Percentiles rank a stretch among this genome's conserved stretches.
Conservation (phyloP, 148 eudicot genomes). For the Diospyros kaki region DNA sequence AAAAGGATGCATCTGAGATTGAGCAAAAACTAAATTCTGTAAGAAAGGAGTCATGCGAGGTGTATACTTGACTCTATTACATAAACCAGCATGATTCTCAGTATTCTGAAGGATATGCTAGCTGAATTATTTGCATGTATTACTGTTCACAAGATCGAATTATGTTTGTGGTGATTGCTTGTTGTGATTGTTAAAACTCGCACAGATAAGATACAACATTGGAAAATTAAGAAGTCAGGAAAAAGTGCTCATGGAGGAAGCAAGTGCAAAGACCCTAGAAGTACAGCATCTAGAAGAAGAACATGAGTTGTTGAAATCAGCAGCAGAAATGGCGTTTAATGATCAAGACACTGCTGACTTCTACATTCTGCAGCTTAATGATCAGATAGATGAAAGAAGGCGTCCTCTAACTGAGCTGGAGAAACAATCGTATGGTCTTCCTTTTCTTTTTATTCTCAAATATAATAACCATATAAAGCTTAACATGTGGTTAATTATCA, state of each 20-base stretch:
- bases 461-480: background rate
- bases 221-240: conserved; percentile 18
- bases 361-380: conserved; percentile 31
- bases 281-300: conserved; percentile 33
- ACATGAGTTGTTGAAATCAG: conserved; percentile 41
- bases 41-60: conserved; percentile 17
- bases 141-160: background rate
- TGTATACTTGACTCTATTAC: background rate
- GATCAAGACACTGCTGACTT: conserved; percentile 28
- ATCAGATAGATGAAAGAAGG: conserved; percentile 29
- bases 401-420: conserved; percentile 31
- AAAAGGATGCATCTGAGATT: conserved; percentile 9
- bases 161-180: background rate
- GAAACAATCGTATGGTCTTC: conserved; percentile 33
- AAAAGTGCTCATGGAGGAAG: conserved; percentile 18
- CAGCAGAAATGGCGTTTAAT: conserved; percentile 38
- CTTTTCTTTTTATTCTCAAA: conserved; percentile 1
- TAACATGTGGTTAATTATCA: background rate
- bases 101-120: conserved; percentile 3
- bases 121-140: background rate
- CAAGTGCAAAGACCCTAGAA: conserved; percentile 15
- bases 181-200: background rate
- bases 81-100: background rate
- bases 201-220: conserved; percentile 11
- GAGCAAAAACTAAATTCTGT: conserved; percentile 15